Percentiles rank a stretch among this genome's conserved stretches.
These are phyloP conservation scores for Penicillium lagena DNA, from an alignment of 495 filamentous ascomycete species.

Conservation along the genomic window DNA sequence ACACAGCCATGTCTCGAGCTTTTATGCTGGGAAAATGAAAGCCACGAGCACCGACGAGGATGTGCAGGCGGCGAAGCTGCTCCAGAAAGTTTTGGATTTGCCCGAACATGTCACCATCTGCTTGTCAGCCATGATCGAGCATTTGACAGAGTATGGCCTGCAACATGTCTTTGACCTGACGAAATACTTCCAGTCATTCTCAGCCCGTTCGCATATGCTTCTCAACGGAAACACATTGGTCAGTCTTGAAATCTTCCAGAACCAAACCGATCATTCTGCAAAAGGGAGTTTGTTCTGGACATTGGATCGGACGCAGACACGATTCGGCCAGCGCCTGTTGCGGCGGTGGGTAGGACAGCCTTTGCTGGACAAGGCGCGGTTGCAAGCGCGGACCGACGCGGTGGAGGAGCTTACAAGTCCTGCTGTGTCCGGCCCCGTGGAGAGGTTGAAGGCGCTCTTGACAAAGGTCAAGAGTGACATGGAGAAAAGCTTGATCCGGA, in stretches of 20 bases:
- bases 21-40: constrained; percentile 87
- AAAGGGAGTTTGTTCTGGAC: constrained; percentile 96
- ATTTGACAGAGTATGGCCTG: constrained; percentile 87
- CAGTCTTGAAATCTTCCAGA: constrained; percentile 92
- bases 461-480: constrained; percentile 71
- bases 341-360: constrained; percentile 95
- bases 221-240: constrained; percentile 93
- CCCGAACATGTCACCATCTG: constrained; percentile 85
- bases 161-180: constrained; percentile 96
- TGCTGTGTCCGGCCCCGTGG: constrained; percentile 56
- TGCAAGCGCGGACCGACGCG: constrained; percentile 80
- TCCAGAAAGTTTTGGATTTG: constrained; percentile 82
- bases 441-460: constrained; percentile 66
- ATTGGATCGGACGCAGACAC: constrained; percentile 83
- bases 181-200: constrained; percentile 97
- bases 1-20: constrained; percentile 84
- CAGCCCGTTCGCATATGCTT: constrained; percentile 89
- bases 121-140: constrained; percentile 93
- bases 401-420: constrained; percentile 82
- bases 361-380: constrained; percentile 65
- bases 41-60: constrained; percentile 42
- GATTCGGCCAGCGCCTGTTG: constrained; percentile 81
- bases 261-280: constrained; percentile 78
- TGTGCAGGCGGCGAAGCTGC: constrained; percentile 47
- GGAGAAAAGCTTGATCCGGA: constrained; percentile 86